Evolutionary conservation across 306 rosid genomes (phyloP), one percentile per base, ranked within the genome.

Genomic region (Cucumis melo): DNA sequence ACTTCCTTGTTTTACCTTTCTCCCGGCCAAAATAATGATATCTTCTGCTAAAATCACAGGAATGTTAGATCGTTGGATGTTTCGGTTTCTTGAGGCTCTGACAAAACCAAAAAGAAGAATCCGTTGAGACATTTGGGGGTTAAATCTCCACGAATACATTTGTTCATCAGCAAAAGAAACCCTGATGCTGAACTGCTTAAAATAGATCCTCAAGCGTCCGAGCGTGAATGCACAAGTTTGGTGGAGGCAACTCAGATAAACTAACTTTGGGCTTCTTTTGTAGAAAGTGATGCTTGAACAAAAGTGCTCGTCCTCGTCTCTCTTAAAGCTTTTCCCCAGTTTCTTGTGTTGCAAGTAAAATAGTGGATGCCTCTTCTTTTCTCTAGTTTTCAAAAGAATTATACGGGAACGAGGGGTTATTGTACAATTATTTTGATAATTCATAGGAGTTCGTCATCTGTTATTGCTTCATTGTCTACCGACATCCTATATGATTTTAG

Each of bases 11-110:
- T 14, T 32, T 5, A 21, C 14, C 58, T 17, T 80, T 67, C 57
- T 17, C 19, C 59, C 41, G 54, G 5, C 75, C 50, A 36, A 64
- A 78, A 41, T 38, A 42, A 11, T 42, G 34, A 67, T 41, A 32
- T 72, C 41, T 23, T 11, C 55, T 41, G 20, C 76, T 65, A 46
- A 44, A 67, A 80, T 58, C 8, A 81, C 89, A 93, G 98, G 98
- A 80, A 80, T 93, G 98, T 87, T 93, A 72, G 98, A 93, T 73
- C 93, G 97, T 21, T 93, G 98, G 98, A 93, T 91, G 97, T 91
- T 46, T 86, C 82, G 96, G 85, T 84, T 93, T 80, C 12, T 93
- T 44, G 97, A 93, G 84, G 89, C 85, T 64, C 24, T 87, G 59
- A 91, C 98, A 67, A 93, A 89, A 78, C 89, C 91, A 76, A 87